Conservation (phyloP, 495 filamentous ascomycete genomes). For the Daldinia caldariorum region DNA sequence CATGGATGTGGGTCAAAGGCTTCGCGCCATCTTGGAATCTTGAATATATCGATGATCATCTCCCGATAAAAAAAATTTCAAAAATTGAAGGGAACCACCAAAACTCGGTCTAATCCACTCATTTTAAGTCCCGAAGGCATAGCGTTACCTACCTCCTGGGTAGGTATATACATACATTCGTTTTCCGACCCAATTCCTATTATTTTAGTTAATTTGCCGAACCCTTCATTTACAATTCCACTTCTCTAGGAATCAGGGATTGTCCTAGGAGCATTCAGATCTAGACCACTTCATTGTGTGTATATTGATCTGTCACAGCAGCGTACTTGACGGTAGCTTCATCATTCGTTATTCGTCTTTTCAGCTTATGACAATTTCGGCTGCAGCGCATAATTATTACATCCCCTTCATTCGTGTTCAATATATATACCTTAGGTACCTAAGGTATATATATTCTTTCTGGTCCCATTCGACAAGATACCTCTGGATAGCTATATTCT, state of each 20-base stretch:
- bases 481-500: background rate
- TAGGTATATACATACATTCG: constrained; percentile 22
- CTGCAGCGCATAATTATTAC: background rate
- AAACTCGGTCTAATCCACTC: constrained; percentile 11
- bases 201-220: constrained; percentile 17
- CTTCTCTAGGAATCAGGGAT: constrained; percentile 25
- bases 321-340: constrained; percentile 1
- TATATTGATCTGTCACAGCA: constrained; percentile 22
- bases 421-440: too few species aligned
- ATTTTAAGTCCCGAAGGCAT: constrained; percentile 17
- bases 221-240: too few species aligned
- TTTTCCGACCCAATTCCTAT: constrained; percentile 25
- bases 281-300: constrained; percentile 43
- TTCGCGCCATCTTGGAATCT: constrained; percentile 44
- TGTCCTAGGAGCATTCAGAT: constrained; percentile 14
- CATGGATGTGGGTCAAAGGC: constrained; percentile 23
- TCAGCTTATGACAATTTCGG: background rate
- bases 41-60: constrained; percentile 45
- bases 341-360: constrained; percentile 25
- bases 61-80: constrained; percentile 36
- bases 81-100: background rate
- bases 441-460: too few species aligned
- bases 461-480: too few species aligned
- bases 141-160: too few species aligned
- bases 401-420: background rate